phyloP scores from a whole-genome alignment of 2,329 filamentous ascomycete genomes.

The Penicillium sclerotigenum region DNA sequence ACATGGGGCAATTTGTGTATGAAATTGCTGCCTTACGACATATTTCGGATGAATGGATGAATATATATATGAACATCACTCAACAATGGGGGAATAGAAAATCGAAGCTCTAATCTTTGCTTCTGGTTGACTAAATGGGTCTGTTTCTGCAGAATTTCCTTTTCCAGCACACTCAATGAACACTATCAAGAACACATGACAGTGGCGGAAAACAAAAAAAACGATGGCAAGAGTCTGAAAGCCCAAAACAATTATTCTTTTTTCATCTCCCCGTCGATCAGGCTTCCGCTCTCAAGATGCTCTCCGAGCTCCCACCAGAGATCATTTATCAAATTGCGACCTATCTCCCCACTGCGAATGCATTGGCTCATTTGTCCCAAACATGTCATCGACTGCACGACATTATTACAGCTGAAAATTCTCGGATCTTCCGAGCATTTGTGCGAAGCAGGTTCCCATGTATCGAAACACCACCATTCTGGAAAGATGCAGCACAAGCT shows the following conservation, averaged over 20 bases:
- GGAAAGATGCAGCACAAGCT: conserved; percentile 52
- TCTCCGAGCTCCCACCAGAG: conserved; percentile 41
- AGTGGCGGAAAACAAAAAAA: background rate
- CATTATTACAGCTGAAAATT: conserved; percentile 49
- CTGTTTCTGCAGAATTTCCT: background rate
- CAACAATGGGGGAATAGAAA: background rate
- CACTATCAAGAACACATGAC: background rate
- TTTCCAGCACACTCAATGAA: background rate
- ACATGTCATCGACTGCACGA: conserved; percentile 47
- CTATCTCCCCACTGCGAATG: conserved; percentile 46
- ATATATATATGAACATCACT: background rate
- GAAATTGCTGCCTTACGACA: background rate
- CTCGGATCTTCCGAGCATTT: conserved; percentile 48
- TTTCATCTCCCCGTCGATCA: background rate
- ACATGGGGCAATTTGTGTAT: background rate
- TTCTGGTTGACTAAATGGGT: background rate
- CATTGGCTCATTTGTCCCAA: conserved; percentile 44
- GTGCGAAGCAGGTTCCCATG: conserved; percentile 49
- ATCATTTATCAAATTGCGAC: conserved; percentile 43
- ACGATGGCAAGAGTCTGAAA: background rate
- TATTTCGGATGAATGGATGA: too few species aligned
- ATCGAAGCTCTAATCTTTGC: background rate
- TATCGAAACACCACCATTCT: conserved; percentile 41
- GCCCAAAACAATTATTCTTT: background rate
- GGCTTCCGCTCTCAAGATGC: conserved; percentile 20